Evolutionary conservation across 2,329 filamentous ascomycete species (phyloP).

Genomic region (Arthrobotrys conoides): DNA sequence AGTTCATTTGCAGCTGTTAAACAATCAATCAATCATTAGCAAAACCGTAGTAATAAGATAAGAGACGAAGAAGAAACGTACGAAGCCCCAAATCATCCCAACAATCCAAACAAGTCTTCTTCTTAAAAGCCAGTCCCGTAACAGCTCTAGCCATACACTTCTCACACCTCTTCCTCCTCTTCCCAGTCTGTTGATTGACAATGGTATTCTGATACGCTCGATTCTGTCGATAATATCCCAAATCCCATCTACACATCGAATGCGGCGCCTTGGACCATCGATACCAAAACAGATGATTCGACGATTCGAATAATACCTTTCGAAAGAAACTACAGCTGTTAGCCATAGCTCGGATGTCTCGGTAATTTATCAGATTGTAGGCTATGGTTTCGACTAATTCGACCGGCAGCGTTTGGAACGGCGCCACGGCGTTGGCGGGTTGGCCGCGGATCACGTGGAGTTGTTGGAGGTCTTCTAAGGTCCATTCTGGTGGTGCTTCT

Average conservation of each 20-base stretch:
- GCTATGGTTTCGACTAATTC: slow-evolving; percentile 52
- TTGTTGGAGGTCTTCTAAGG: slow-evolving; percentile 42
- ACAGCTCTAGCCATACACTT: slow-evolving; percentile 47
- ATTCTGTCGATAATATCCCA: slow-evolving; percentile 49
- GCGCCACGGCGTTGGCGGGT: slow-evolving; percentile 9
- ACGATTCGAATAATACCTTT: slow-evolving; percentile 42
- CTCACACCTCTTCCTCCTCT: slow-evolving; percentile 53
- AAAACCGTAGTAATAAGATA: background rate
- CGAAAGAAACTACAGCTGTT: slow-evolving; percentile 50
- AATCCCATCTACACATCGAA: slow-evolving; percentile 55
- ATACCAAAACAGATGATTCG: slow-evolving; percentile 59
- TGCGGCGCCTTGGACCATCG: slow-evolving; percentile 48
- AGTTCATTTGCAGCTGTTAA: slow-evolving; percentile 41
- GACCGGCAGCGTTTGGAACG: slow-evolving; percentile 52
- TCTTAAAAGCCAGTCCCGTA: slow-evolving; percentile 39
- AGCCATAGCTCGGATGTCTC: slow-evolving; percentile 44
- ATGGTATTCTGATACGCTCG: slow-evolving; percentile 55
- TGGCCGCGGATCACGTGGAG: slow-evolving; percentile 33
- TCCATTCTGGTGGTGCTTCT: slow-evolving; percentile 48
- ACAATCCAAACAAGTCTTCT: slow-evolving; percentile 54
- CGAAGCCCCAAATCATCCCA: slow-evolving; percentile 57
- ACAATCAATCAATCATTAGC: background rate
- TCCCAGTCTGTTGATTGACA: slow-evolving; percentile 52
- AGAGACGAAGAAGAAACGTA: slow-evolving; percentile 18
- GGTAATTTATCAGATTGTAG: slow-evolving; percentile 29